Conservation (phyloP, 2,329 filamentous ascomycete species). For the Fusarium verrucosum region DNA sequence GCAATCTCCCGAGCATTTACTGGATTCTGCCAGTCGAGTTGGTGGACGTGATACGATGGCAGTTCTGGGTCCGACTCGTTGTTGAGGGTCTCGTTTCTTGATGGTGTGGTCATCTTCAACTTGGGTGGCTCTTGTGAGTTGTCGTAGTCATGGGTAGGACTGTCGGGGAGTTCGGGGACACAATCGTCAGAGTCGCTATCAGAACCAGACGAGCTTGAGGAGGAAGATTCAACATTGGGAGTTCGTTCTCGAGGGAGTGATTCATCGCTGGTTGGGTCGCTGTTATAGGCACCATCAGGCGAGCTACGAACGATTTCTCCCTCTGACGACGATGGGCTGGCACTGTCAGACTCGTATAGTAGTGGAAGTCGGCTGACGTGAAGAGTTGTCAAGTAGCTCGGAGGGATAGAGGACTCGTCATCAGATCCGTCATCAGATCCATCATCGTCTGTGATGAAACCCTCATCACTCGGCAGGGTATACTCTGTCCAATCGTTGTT, state of each 20-base stretch:
- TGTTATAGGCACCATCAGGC: neutral
- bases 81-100: neutral
- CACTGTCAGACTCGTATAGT: neutral
- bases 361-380: neutral
- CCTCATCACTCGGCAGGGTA: constrained; percentile 1
- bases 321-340: neutral
- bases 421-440: neutral
- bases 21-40: constrained; percentile 1
- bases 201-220: neutral
- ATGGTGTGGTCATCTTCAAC: too few relatives aligned
- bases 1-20: neutral
- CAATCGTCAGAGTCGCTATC: neutral
- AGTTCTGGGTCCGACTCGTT: neutral
- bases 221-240: neutral
- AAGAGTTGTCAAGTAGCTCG: neutral
- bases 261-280: neutral
- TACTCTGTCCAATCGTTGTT: constrained; percentile 20
- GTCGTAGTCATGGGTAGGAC: neutral
- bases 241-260: neutral
- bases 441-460: neutral
- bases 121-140: neutral
- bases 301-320: neutral
- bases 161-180: neutral
- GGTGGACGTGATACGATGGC: constrained; percentile 7
- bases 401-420: neutral